Evolutionary conservation across 495 filamentous ascomycete genomes (phyloP).

Genomic region (Beverwykella pulmonaria): DNA sequence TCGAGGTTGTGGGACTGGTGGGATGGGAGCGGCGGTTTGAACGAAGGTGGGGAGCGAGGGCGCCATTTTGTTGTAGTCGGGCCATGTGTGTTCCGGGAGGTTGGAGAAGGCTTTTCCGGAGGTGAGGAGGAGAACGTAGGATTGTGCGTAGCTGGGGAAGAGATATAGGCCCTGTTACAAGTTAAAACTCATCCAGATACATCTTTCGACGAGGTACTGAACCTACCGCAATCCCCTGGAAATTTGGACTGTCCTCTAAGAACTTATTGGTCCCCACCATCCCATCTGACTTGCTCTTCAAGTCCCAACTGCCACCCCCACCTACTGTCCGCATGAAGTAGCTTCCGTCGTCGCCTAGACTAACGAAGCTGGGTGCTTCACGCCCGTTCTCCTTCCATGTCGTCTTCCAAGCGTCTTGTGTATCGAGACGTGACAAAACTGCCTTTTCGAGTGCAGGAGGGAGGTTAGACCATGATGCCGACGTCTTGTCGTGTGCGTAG

Average conservation of each 20-base stretch:
- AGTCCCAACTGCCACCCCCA: constrained; percentile 35
- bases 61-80: constrained; percentile 36
- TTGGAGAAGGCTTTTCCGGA: constrained; percentile 36
- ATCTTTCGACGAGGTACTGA: background rate
- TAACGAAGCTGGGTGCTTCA: constrained; percentile 33
- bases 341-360: constrained; percentile 30
- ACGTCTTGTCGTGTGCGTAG: constrained; percentile 29
- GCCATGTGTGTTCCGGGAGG: constrained; percentile 35
- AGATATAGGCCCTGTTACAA: constrained; percentile 31
- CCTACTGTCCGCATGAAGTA: constrained; percentile 35
- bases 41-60: constrained; percentile 8
- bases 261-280: constrained; percentile 36
- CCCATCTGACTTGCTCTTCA: constrained; percentile 31
- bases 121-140: constrained; percentile 32
- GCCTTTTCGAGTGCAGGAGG: constrained; percentile 35
- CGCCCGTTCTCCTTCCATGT: constrained; percentile 26
- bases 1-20: constrained; percentile 9
- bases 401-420: constrained; percentile 21
- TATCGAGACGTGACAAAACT: constrained; percentile 5
- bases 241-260: constrained; percentile 24
- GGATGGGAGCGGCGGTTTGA: constrained; percentile 19
- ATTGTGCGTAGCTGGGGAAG: constrained; percentile 27
- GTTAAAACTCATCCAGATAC: background rate
- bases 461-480: constrained; percentile 30
- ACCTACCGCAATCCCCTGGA: constrained; percentile 28